Evolutionary conservation across 306 rosid species (phyloP).

Genomic region (Pyrus communis): DNA sequence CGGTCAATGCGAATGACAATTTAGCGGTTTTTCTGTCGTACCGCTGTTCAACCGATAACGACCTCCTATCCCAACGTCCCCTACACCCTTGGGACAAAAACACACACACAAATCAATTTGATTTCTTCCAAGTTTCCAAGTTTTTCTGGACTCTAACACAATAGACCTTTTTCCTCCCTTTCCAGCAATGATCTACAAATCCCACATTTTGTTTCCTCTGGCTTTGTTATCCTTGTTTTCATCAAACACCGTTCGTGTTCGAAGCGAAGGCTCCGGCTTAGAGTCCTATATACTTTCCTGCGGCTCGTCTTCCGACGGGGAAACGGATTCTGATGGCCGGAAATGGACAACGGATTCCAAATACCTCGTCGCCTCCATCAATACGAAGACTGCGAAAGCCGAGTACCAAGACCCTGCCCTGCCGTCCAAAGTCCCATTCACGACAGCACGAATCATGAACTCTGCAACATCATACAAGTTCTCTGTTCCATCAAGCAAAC

Average conservation of each 20-base stretch:
- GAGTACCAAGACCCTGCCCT: slow-evolving; percentile 30
- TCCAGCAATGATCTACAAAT: slow-evolving; percentile 22
- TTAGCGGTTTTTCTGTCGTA: background rate
- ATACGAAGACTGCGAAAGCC: slow-evolving; percentile 10
- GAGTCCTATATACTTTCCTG: slow-evolving; percentile 27
- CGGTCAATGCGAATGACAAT: background rate
- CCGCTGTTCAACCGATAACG: slow-evolving; percentile 11
- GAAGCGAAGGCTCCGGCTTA: background rate
- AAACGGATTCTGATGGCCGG: slow-evolving; percentile 24
- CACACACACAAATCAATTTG: background rate
- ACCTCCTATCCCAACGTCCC: slow-evolving; percentile 9
- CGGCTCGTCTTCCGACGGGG: slow-evolving; percentile 22
- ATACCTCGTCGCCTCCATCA: slow-evolving; percentile 5
- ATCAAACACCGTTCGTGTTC: background rate
- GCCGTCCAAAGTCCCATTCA: slow-evolving; percentile 34
- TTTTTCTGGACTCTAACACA: background rate
- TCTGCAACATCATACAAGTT: slow-evolving; percentile 24
- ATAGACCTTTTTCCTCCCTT: background rate
- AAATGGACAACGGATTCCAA: slow-evolving; percentile 28
- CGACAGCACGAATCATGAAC: slow-evolving; percentile 34
- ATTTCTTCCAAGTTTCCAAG: background rate
- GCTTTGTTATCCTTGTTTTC: background rate
- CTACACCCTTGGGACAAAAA: background rate
- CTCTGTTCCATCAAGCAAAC: slow-evolving; percentile 11
- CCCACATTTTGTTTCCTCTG: slow-evolving; percentile 7